Evolutionary conservation across 2,329 filamentous ascomycete genomes (phyloP).

Genomic region (Ophiostoma novo-ulmi): DNA sequence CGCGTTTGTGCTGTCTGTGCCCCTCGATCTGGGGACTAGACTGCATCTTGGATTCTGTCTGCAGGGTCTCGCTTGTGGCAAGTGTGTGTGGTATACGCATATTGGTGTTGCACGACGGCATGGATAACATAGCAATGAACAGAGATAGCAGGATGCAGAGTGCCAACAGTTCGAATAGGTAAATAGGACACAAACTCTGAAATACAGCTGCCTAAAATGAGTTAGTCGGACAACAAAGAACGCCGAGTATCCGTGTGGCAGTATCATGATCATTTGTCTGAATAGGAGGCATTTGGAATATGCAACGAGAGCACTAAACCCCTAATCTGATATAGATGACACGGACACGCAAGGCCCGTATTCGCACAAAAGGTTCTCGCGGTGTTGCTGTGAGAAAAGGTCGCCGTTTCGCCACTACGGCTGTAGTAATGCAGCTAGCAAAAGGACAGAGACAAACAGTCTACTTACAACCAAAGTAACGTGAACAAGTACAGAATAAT

Average conservation of each 20-base stretch:
- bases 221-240: neutral
- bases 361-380: neutral
- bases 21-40: neutral
- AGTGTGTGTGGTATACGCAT: neutral
- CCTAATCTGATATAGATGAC: neutral
- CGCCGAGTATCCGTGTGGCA: neutral
- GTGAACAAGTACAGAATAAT: too few relatives aligned
- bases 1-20: neutral
- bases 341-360: slow-evolving; percentile 1
- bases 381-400: neutral
- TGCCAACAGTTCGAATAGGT: neutral
- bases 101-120: neutral
- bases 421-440: neutral
- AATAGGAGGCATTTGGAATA: neutral
- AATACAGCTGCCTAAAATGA: neutral
- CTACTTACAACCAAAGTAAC: too few relatives aligned
- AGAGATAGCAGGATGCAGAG: neutral
- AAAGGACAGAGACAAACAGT: neutral
- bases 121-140: neutral
- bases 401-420: neutral
- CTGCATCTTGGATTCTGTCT: neutral
- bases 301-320: neutral
- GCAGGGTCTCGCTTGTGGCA: neutral
- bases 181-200: neutral
- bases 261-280: neutral